These are phyloP conservation scores for Tricholoma sp. DNA, from an alignment of 768 basidiomycete genomes.

Conservation along the genomic window DNA sequence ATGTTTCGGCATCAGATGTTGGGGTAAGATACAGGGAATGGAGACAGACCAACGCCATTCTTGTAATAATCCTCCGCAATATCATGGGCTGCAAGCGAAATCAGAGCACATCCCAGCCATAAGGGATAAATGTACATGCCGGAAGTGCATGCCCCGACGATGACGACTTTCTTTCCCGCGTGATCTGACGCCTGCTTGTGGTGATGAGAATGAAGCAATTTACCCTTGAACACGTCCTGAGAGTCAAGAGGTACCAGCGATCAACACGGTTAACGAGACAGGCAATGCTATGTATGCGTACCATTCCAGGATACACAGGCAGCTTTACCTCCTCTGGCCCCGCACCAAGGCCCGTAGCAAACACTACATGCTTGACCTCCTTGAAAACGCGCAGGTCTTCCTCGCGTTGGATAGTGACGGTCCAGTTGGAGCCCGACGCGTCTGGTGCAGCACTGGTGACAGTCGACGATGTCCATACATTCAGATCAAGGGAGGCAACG, in stretches of 20 bases:
- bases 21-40: not conserved
- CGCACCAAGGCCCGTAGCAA: slow-evolving; percentile 49
- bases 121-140: slow-evolving; percentile 17
- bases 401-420: slow-evolving; percentile 32
- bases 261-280: not conserved
- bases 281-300: slow-evolving; percentile 10
- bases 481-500: slow-evolving; percentile 54
- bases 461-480: slow-evolving; percentile 53
- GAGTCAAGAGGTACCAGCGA: not conserved
- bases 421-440: slow-evolving; percentile 31
- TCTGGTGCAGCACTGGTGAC: slow-evolving; percentile 31
- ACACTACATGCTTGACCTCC: slow-evolving; percentile 43
- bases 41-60: slow-evolving; percentile 33
- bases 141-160: slow-evolving; percentile 65
- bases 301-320: slow-evolving; percentile 44
- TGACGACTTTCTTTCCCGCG: slow-evolving; percentile 63
- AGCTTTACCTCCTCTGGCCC: slow-evolving; percentile 33
- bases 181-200: slow-evolving; percentile 55
- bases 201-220: slow-evolving; percentile 52
- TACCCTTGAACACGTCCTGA: slow-evolving; percentile 58
- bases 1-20: not conserved
- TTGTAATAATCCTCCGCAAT: slow-evolving; percentile 37
- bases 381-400: slow-evolving; percentile 33
- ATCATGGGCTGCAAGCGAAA: slow-evolving; percentile 33
- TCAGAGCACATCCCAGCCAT: not conserved